Conservation (phyloP, 2,329 filamentous ascomycete species). For the Monilinia fructigena region DNA sequence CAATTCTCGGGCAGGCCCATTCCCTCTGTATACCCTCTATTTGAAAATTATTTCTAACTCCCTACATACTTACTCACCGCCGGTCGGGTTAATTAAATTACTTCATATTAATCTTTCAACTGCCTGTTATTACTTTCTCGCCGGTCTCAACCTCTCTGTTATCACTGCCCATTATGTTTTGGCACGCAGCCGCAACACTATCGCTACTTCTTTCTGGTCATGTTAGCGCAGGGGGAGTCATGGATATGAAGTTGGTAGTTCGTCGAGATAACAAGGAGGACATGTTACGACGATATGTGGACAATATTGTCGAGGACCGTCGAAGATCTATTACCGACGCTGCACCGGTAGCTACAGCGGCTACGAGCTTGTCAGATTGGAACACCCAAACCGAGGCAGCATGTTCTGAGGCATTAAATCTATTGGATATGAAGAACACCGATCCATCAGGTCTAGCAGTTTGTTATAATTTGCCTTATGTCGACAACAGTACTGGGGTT, state of each 20-base stretch:
- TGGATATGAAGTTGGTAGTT: constrained; percentile 21
- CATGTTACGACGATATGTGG: constrained; percentile 37
- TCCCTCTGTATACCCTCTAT: constrained; percentile 30
- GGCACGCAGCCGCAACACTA: constrained; percentile 26
- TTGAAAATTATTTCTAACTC: constrained; percentile 9
- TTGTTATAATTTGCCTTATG: constrained; percentile 77
- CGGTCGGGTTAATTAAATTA: constrained; percentile 30
- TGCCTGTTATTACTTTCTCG: constrained; percentile 10
- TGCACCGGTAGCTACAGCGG: constrained; percentile 17
- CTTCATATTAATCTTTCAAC: constrained; percentile 22
- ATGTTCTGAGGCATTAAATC: constrained; percentile 57
- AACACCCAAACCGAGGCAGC: constrained; percentile 54
- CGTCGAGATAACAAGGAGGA: constrained; percentile 29
- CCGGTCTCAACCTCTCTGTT: constrained; percentile 9
- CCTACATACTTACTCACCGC: constrained; percentile 32
- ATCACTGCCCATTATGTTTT: constrained; percentile 31
- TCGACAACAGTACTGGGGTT: constrained; percentile 64
- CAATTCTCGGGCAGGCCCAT: constrained; percentile 34
- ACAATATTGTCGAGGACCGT: constrained; percentile 34
- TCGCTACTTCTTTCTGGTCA: constrained; percentile 34
- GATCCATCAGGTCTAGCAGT: constrained; percentile 76
- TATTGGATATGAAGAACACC: constrained; percentile 54
- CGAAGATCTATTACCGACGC: constrained; percentile 14
- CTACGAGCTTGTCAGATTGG: constrained; percentile 50
- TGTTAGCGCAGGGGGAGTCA: constrained; percentile 35